Conservation (phyloP, 768 basidiomycete species). For the Hygrocybe coccinea region DNA sequence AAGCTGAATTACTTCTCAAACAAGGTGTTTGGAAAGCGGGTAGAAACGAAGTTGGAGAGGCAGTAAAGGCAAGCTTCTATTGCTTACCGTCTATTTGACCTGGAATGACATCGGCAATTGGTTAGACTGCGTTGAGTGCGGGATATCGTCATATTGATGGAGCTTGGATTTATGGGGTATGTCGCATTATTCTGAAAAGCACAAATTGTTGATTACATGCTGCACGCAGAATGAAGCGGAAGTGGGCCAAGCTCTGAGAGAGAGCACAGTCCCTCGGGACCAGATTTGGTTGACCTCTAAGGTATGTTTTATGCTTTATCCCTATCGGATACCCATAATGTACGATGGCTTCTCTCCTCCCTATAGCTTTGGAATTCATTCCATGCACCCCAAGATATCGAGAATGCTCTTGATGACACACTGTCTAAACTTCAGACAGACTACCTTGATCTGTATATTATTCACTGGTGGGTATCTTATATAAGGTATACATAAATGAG, state of each 20-base stretch:
- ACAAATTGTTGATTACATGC: too few relatives aligned
- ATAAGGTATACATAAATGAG: too few relatives aligned
- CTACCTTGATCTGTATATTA: slow-evolving; percentile 77
- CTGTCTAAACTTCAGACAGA: slow-evolving; percentile 55
- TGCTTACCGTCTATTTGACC: not conserved
- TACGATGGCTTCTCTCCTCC: not conserved
- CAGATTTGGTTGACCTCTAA: slow-evolving; percentile 69
- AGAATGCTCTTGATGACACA: slow-evolving; percentile 61
- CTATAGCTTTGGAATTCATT: slow-evolving; percentile 71
- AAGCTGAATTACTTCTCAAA: not conserved
- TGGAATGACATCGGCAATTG: not conserved
- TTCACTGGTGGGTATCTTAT: slow-evolving; percentile 59
- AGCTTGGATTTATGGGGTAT: slow-evolving; percentile 63
- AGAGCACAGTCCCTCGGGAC: slow-evolving; percentile 55
- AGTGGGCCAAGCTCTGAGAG: slow-evolving; percentile 57
- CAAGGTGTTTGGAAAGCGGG: slow-evolving; percentile 61
- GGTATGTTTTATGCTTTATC: slow-evolving; percentile 17
- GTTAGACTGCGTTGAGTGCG: slow-evolving; percentile 51
- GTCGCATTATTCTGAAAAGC: slow-evolving; percentile 16
- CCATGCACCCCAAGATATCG: slow-evolving; percentile 70
- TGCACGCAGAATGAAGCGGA: slow-evolving; percentile 63
- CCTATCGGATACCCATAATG: not conserved
- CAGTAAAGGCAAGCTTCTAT: slow-evolving; percentile 48
- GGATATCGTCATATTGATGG: slow-evolving; percentile 73
- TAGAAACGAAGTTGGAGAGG: slow-evolving; percentile 56